Conservation (phyloP, 148 eudicot species). For the Vaccinium corymbosum region DNA sequence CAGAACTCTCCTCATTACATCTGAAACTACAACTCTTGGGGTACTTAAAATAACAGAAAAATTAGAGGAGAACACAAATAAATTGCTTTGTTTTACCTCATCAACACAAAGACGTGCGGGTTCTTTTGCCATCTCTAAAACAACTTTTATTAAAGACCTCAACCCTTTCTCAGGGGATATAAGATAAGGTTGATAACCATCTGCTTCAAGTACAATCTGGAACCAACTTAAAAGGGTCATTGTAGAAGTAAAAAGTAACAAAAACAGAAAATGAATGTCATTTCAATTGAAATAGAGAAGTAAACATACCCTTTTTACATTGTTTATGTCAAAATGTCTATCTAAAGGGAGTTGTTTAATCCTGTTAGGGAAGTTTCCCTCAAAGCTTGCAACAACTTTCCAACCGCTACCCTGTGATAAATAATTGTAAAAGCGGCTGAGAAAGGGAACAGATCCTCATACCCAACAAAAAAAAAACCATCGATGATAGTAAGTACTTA, state of each 20-base stretch:
- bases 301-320: slow-evolving; percentile 81
- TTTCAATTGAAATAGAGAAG: neutral
- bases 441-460: neutral
- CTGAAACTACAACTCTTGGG: neutral
- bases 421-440: slow-evolving; percentile 10
- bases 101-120: slow-evolving; percentile 98
- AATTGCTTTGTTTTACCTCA: slow-evolving; percentile 53
- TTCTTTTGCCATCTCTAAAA: slow-evolving; percentile 92
- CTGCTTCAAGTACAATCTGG: slow-evolving; percentile 98
- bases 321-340: slow-evolving; percentile 89
- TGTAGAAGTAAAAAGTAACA: slow-evolving; percentile 6
- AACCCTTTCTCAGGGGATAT: slow-evolving; percentile 98
- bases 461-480: neutral
- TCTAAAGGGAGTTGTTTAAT: slow-evolving; percentile 96
- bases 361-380: slow-evolving; percentile 94
- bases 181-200: slow-evolving; percentile 99
- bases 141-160: slow-evolving; percentile 82
- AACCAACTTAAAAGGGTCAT: slow-evolving; percentile 15
- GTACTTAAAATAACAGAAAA: neutral
- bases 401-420: slow-evolving; percentile 85
- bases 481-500: neutral
- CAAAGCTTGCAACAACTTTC: slow-evolving; percentile 95
- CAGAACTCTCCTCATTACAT: neutral
- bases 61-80: neutral
- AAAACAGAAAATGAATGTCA: neutral